A percentile compares a stretch with the other conserved stretches of the same genome.
Evolutionary conservation across 1,284 basidiomycete genomes (phyloP).

Genomic region (Ustilago trichophora): DNA sequence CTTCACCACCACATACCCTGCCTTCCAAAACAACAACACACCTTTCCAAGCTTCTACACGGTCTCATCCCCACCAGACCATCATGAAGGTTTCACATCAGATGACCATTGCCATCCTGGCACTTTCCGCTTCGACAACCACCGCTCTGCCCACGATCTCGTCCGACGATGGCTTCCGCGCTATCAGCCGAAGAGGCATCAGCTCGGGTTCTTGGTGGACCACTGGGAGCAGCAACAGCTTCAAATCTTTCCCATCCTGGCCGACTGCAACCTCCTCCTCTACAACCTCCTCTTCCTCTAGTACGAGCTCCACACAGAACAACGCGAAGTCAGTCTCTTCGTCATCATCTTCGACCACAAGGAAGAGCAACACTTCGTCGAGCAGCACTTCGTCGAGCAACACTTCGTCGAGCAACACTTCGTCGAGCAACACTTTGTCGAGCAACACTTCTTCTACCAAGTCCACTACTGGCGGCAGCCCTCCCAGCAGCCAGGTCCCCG

Average conservation of each 20-base stretch:
- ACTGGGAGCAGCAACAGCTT: not conserved
- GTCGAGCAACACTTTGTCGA: not conserved
- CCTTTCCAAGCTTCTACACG: too few relatives aligned
- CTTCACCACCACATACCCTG: too few relatives aligned
- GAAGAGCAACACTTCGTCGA: too few relatives aligned
- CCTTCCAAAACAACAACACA: too few relatives aligned
- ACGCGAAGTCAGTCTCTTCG: not conserved
- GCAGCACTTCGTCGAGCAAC: too few relatives aligned
- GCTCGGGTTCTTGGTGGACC: constrained; percentile 6
- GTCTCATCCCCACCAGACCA: too few relatives aligned
- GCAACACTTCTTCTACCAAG: not conserved
- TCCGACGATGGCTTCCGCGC: not conserved
- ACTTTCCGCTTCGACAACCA: constrained; percentile 2
- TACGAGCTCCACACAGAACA: not conserved
- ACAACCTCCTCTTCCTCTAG: not conserved
- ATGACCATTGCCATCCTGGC: constrained; percentile 22
- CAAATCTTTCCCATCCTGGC: constrained; percentile 4
- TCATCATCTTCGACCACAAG: not conserved
- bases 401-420: not conserved
- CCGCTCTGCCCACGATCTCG: constrained; percentile 3
- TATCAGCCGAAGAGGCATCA: not conserved
- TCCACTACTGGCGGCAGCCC: not conserved
- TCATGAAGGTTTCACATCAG: constrained; percentile 9
- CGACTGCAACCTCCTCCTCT: constrained; percentile 1
- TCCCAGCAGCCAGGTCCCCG: too few relatives aligned